Base-by-base conservation (phyloP, 805 yeast genomes). In the Metschnikowia gelsemii region DNA sequence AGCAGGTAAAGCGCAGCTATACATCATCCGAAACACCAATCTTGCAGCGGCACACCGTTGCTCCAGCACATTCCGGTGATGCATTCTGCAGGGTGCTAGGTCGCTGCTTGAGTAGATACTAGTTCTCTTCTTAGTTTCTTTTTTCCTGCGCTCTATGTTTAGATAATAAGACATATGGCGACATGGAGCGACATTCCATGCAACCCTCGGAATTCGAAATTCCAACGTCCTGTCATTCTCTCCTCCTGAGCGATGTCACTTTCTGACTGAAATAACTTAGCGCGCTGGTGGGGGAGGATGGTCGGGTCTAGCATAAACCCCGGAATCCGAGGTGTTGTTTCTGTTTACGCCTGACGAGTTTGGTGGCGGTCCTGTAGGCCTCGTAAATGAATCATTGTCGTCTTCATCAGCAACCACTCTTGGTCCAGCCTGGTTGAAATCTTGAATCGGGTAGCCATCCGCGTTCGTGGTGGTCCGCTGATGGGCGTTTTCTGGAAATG, bases 401-500 rank as follows among this genome's bases (percentile, higher is more conserved):
- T 28, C 32, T 26, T 38, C 46, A 18, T 38, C 41, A 12, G 27
- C 31, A 21, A 32, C 38, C 8, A 30, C 46, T 17, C 25, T 18
- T 5, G 17, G 20, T 7, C 36, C 42, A 2, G 36, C 2, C 8
- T 35, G 20, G 25, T 34, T 22, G 11, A 33, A 17, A 25, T 33
- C n/a, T 8, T 31, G 34, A 5, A 45, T 13, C 2, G 52, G 51
- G 18, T 43, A 32, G 4, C 51, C 53, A 14, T 46, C 45, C 2
- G 47, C 34, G 9, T 45, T 47, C 2, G 51, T 33, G 5, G 53
- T 45, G 18, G 40, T 36, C 6, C 55, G 36, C 13, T 35, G 48
- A 32, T 52, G 54, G 9, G 43, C 47, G 7, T 22, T 38, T 17
- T 48, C 52, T 2, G 56, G 55, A 17, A 45, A 20, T 8, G 33